phyloP scores from a whole-genome alignment of 2,329 filamentous ascomycete genomes.

The Arthrobotrys musiformis region DNA sequence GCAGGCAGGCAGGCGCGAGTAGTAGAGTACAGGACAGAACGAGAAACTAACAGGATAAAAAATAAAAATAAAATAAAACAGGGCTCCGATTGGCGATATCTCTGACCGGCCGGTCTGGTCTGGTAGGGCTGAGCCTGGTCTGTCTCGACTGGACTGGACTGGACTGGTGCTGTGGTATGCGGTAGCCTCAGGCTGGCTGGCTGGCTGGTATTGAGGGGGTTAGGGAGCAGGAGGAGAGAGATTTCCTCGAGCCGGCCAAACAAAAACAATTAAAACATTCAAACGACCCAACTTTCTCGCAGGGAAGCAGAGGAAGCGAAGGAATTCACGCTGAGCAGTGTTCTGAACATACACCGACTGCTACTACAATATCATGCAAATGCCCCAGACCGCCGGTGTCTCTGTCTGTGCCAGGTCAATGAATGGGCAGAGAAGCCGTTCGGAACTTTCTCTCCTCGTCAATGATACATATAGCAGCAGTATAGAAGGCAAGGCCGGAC shows the following conservation, averaged over 20 bases:
- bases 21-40: neutral
- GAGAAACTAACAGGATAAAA: neutral
- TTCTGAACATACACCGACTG: neutral
- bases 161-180: conserved; percentile 1
- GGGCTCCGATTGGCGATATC: conserved; percentile 48
- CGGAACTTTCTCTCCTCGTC: neutral
- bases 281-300: neutral
- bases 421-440: neutral
- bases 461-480: neutral
- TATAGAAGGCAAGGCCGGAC: conserved; percentile 7
- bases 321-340: neutral
- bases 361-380: neutral
- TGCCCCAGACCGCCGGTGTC: neutral
- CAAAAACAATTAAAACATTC: conserved; percentile 29
- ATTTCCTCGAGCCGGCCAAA: conserved; percentile 37
- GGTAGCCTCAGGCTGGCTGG: neutral
- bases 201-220: conserved; percentile 36
- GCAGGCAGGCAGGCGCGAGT: conserved; percentile 8
- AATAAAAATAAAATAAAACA: conserved; percentile 3
- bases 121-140: conserved; percentile 26
- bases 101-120: neutral
- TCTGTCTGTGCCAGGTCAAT: neutral
- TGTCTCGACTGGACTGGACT: conserved; percentile 17
- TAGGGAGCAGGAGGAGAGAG: conserved; percentile 6
- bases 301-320: neutral